These are phyloP conservation scores for Aspergillus cristatus DNA, from an alignment of 495 filamentous ascomycete genomes.

Conservation along the genomic window DNA sequence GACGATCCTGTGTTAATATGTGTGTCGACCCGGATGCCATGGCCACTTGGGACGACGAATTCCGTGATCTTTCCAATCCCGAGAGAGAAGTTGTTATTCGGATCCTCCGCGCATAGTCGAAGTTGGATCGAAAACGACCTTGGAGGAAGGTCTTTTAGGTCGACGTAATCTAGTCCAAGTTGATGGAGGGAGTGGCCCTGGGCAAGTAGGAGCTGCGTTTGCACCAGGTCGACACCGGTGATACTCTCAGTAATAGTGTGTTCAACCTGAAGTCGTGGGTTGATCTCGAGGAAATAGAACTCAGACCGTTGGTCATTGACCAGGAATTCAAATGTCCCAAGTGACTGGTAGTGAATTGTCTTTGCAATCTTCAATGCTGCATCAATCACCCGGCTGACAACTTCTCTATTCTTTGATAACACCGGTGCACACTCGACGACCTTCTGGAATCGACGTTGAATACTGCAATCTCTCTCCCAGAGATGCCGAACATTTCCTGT, in stretches of 20 bases:
- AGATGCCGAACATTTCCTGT: slow-evolving; percentile 40
- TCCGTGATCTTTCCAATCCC: slow-evolving; percentile 49
- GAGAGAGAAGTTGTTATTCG: slow-evolving; percentile 40
- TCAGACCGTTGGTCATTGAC: slow-evolving; percentile 44
- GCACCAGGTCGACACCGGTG: slow-evolving; percentile 47
- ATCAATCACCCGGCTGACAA: slow-evolving; percentile 31
- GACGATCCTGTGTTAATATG: slow-evolving; percentile 28
- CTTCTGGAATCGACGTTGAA: slow-evolving; percentile 49
- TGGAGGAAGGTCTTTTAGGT: slow-evolving; percentile 21
- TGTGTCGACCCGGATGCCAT: slow-evolving; percentile 49
- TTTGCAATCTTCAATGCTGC: slow-evolving; percentile 33
- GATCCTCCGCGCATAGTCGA: slow-evolving; percentile 49
- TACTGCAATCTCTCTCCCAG: slow-evolving; percentile 50
- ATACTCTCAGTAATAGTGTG: slow-evolving; percentile 47
- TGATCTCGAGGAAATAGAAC: slow-evolving; percentile 60
- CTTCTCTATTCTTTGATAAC: slow-evolving; percentile 21
- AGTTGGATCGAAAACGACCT: slow-evolving; percentile 44
- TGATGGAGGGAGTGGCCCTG: slow-evolving; percentile 39
- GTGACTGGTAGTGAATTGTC: slow-evolving; percentile 40
- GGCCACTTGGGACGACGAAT: slow-evolving; percentile 43
- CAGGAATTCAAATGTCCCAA: slow-evolving; percentile 55
- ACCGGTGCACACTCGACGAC: slow-evolving; percentile 44
- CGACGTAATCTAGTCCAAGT: slow-evolving; percentile 25
- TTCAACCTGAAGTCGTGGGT: slow-evolving; percentile 50
- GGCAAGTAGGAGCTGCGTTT: slow-evolving; percentile 43